Percentiles rank a stretch among this genome's conserved stretches.
phyloP scores from a whole-genome alignment of 1,139 yeast genomes.

The Yamadazyma atlantica region DNA sequence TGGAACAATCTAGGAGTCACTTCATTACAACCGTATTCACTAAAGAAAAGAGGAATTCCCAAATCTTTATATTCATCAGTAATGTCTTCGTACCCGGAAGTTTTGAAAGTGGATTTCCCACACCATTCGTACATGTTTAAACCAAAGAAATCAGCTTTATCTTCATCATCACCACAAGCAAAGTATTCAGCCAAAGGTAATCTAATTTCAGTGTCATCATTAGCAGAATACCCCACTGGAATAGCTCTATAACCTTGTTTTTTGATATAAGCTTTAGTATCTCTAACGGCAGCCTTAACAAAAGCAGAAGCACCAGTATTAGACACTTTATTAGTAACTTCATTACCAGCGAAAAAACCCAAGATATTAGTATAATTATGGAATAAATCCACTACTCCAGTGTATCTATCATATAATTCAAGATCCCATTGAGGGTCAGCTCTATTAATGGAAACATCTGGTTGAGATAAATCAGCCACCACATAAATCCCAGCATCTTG shows the following conservation, averaged over 20 bases:
- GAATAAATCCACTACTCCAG: conserved; percentile 71
- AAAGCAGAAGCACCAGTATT: conserved; percentile 81
- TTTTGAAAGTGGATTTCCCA: conserved; percentile 62
- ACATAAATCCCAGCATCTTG: conserved; percentile 78
- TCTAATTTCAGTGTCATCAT: conserved; percentile 75
- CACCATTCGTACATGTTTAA: conserved; percentile 97
- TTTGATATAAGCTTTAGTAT: conserved; percentile 71
- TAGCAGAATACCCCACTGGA: conserved; percentile 90
- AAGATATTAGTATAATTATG: conserved; percentile 70
- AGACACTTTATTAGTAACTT: conserved; percentile 71
- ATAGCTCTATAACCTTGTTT: conserved; percentile 64
- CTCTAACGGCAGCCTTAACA: conserved; percentile 89
- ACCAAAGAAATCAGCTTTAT: conserved; percentile 85
- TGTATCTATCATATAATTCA: conserved; percentile 67
- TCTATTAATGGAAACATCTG: conserved; percentile 62
- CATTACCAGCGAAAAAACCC: conserved; percentile 92
- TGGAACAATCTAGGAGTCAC: conserved; percentile 64
- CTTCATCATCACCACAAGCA: conserved; percentile 70
- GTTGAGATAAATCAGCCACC: conserved; percentile 74
- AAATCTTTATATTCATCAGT: conserved; percentile 68
- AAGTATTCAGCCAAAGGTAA: conserved; percentile 76
- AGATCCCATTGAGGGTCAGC: conserved; percentile 61
- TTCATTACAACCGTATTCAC: conserved; percentile 90
- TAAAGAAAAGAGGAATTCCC: conserved; percentile 82
- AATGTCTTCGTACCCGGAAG: conserved; percentile 74